Evolutionary conservation across 2,329 filamentous ascomycete species (phyloP).

Genomic region (Gnomoniopsis sp.): DNA sequence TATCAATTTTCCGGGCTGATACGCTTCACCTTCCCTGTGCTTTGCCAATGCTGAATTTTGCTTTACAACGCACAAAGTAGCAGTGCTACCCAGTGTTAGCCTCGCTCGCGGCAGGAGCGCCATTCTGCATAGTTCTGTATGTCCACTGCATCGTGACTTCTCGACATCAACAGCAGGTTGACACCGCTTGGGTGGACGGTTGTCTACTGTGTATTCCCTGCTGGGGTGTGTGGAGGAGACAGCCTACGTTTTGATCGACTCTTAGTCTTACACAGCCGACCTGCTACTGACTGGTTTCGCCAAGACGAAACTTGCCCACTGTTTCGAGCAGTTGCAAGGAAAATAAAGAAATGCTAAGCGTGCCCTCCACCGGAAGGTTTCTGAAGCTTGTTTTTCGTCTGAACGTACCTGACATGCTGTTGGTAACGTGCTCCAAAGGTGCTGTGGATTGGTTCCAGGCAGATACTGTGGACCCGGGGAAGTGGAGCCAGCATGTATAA

Average conservation of each 20-base stretch:
- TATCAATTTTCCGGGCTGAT: too few species aligned
- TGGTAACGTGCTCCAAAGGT: too few species aligned
- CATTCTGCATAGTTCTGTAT: too few species aligned
- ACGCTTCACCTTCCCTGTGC: too few species aligned
- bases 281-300: conserved; percentile 1
- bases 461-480: not conserved
- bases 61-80: too few species aligned
- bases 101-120: too few species aligned
- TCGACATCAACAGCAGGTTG: too few species aligned
- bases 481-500: not conserved
- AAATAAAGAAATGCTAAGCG: not conserved
- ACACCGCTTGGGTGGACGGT: not conserved
- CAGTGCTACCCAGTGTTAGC: too few species aligned
- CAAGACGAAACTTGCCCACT: conserved; percentile 11
- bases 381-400: not conserved
- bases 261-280: not conserved
- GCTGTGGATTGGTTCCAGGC: not conserved
- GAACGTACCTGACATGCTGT: too few species aligned
- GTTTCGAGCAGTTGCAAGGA: conserved; percentile 1
- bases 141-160: too few species aligned
- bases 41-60: too few species aligned
- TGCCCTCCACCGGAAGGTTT: not conserved
- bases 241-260: not conserved
- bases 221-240: not conserved
- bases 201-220: not conserved